Base-by-base conservation (phyloP, 495 filamentous ascomycete species). In the Usnea hakonensis region DNA sequence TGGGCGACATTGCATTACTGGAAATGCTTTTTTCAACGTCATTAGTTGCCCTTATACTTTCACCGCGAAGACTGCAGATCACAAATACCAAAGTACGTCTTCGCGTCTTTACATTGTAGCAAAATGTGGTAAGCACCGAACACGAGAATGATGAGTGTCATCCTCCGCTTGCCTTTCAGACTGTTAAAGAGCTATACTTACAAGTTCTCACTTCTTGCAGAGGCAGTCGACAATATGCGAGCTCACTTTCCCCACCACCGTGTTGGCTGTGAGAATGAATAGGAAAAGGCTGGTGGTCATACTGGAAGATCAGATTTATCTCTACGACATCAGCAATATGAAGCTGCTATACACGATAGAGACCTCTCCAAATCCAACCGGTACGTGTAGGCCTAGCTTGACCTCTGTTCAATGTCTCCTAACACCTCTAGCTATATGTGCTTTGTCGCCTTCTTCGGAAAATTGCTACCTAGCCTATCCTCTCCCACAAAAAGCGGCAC, bases 21-120 rank as follows among this genome's bases (percentile, higher is more conserved):
- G 95, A 97, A 79, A 97, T 96, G 93, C 86, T 98, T 62, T 98
- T 98, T 72, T 97, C 94, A 46, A 98, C 94, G 50, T 98, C 94
- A n/a, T 81, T 98, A 50, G 92, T 98, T 21, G 94, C 94, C 40
- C 79, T 96, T 21, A 90, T 96, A 61, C 78, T 92, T 48, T 95
- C 93, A 21, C 95, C 94, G 2, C 79, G 94, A 55, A 87, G 93
- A 38, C 80, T 98, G 41, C 87, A 93, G 65, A 97, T 98, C 64
- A 90, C 91, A 65, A 98, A 98, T 76, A 97, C 95, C 41, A 97
- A 98, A 84, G 90, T 90, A 78, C 64, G 81, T 79, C 61, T 48
- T 38, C 32, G 23, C 53, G 14, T 40, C 28, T 40, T 57, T 19
- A 38, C 40, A 33, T 50, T 50, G 46, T 26, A 26, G 17, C 32